Base-by-base conservation (phyloP, 805 yeast species). In the Cyberlindnera galapagoensis region DNA sequence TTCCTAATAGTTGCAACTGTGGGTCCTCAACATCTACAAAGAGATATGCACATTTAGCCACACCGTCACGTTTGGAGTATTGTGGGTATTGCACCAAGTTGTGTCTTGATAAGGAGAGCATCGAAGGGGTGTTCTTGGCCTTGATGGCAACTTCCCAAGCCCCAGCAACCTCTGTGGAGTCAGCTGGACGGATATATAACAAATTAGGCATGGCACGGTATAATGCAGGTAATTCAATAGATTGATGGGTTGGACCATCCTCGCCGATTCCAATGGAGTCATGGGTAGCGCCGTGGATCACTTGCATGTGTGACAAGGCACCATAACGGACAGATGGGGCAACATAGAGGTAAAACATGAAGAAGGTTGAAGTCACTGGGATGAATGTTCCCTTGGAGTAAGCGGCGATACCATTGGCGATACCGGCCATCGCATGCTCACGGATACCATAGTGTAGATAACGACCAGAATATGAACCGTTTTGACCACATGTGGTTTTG, bases 341-440 rank as follows among this genome's bases (percentile, higher is more conserved):
- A 47, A 85, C 92, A 52, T 82, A 82, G 11, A 81, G 71, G 23
- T 75, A 80, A 52, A 90, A 90, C 77, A 90, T 90, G 62, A 90
- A 72, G 87, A 90, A 90, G 55, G 98, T 90, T 64, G 95, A 97
- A 60, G 96, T 96, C 67, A 78, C 87, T 51, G 87, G 80, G 62
- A 78, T 81, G 71, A 71, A 76, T 67, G 84, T 85, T 40, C 81
- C 82, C 30, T 46, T 40, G 65, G 80, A 81, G 55, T 67, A 90
- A 34, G 96, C 96, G 37, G 92, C 73, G 51, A 90, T 81, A 79
- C 97, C 97, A 66, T 90, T 90, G 76, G 88, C 73, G 60, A 88
- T 82, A 44, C 97, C 95, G 67, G 95, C 96, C 97, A 90, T 86
- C 61, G 84, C 96, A 65, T 90, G 97, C 71, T 90, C 97, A 67